Evolutionary conservation across 805 yeast genomes (phyloP), one percentile per base, ranked within the genome.

Genomic region (Saturnispora diversa): DNA sequence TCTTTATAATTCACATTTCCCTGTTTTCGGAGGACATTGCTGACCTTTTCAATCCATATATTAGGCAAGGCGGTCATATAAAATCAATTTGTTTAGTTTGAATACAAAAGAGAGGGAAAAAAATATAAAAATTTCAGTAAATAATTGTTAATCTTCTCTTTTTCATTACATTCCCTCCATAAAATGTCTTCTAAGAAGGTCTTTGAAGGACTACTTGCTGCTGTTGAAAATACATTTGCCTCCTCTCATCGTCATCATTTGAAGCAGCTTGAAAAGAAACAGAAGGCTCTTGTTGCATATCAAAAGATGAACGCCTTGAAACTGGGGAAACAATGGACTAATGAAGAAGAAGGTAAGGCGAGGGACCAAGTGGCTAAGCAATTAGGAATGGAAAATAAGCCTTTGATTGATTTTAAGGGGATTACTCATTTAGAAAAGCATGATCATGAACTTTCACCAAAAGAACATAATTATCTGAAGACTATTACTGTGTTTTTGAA

Each of bases 401-500:
- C 67, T 5, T 27, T 35, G 9, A 41, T 60, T 17, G 60, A 63
- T 30, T 41, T 44, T 3, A 36, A 44, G 2, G 44, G 57, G 31
- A 32, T 62, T 19, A 46, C 54, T 6, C 59, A 54, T 28, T 46
- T 66, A 19, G 50, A 56, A 26, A 50, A 49, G 16, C 54, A 53
- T 5, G 49, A 42, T 5, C 16, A 19, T n/a, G 35, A 27, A 7
- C 42, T 54, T 17, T 44, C 47, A 20, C 42, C 48, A 9, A 47
- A 50, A 10, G 56, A 54, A 30, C 45, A 46, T 40, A 50, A 60
- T 25, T 77, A 79, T 51, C 60, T 80, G 35, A 50, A 56, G n/a
- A 87, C 84, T 53, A 69, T 83, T 11, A 64, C 74, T 4, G 63
- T 69, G 8, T 90, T 75, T 55, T 63, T 90, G 39, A 66, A 69